Evolutionary conservation across 2,329 filamentous ascomycete genomes (phyloP), one percentile per base, ranked within the genome.

Genomic region (Cylindrodendrum hubeiense): DNA sequence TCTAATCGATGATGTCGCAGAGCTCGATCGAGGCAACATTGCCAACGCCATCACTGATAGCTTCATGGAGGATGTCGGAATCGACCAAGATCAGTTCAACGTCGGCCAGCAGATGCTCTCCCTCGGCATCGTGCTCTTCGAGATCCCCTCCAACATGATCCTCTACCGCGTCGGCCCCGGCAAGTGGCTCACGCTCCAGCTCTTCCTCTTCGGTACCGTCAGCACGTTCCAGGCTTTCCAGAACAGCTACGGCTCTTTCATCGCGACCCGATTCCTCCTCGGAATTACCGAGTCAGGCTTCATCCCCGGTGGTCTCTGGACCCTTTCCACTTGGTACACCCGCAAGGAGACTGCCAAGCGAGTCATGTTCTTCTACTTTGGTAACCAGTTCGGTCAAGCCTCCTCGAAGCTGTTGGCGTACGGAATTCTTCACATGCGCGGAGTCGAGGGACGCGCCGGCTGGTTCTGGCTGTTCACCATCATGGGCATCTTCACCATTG

Each of bases 391-490:
- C 17, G 86, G 84, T 5, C 75, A 79, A 21, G 78, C 77, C 2
- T 77, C 73, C 0, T 75, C 74, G 0, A 75, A 77, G 61, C 77
- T 85, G 3, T 69, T 85, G 3, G 83, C 82, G 1, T 84, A 79
- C 39, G 82, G 80, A 3, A 83, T 85, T 37, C 78, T 89, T 24
- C 83, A 84, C 59, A 82, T 89, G 78, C 75, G 80, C 7, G 85
- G 84, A 1, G 79, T 82, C 1, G 79, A 77, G 2, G 83, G 82
- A 7, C 77, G 83, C 58, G 71, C 82, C 0, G 86, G 86, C n/a
- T 89, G 86, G 86, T 84, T 85, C 68, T 89, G 86, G 86, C 78
- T 88, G 2, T 88, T 88, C 67, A 73, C 78, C 12, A 75, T 87
- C 28, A 86, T 87, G 79, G 86, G 86, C 1, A 72, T 78, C 15